A percentile compares a stretch with the other conserved stretches of the same genome.
Conservation (phyloP, 768 basidiomycete species). For the Rhizopogon vesiculosus region DNA sequence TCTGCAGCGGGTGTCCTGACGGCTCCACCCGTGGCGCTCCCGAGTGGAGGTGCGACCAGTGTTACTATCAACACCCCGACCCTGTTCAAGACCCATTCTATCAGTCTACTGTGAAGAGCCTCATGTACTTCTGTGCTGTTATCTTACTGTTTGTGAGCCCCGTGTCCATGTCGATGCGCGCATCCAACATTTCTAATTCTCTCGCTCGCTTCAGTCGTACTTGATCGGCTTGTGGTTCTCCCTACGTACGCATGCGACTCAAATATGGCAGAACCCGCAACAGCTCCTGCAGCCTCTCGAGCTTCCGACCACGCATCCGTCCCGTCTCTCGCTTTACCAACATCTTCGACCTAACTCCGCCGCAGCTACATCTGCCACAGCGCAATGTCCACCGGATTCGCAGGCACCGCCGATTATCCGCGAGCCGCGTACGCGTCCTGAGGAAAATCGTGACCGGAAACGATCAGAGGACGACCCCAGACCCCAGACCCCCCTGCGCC, state of each 20-base stretch:
- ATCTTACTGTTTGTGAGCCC: slow-evolving; percentile 78
- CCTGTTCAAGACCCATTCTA: slow-evolving; percentile 95
- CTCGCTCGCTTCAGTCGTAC: slow-evolving; percentile 64
- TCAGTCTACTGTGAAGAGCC: slow-evolving; percentile 87
- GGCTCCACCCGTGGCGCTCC: slow-evolving; percentile 20
- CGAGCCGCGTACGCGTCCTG: slow-evolving; percentile 34
- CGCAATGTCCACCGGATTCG: background rate
- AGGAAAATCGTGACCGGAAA: slow-evolving; percentile 37
- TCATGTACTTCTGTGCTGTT: slow-evolving; percentile 95
- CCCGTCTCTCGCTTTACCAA: slow-evolving; percentile 62
- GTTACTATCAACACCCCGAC: slow-evolving; percentile 93
- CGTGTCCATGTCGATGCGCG: background rate
- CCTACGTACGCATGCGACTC: slow-evolving; percentile 92
- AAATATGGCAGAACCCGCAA: slow-evolving; percentile 99
- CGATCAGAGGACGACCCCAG: slow-evolving; percentile 31
- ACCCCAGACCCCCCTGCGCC: slow-evolving; percentile 29
- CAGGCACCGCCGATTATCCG: slow-evolving; percentile 9
- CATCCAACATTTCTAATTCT: background rate
- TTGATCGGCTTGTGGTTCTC: slow-evolving; percentile 98
- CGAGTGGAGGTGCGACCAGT: slow-evolving; percentile 82
- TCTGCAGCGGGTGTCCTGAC: slow-evolving; percentile 76
- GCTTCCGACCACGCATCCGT: slow-evolving; percentile 36
- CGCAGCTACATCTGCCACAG: slow-evolving; percentile 9
- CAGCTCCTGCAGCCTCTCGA: slow-evolving; percentile 69
- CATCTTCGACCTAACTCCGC: slow-evolving; percentile 39